phyloP scores from a whole-genome alignment of 176 grass and related monocot genomes.

The Ensete glaucum region DNA sequence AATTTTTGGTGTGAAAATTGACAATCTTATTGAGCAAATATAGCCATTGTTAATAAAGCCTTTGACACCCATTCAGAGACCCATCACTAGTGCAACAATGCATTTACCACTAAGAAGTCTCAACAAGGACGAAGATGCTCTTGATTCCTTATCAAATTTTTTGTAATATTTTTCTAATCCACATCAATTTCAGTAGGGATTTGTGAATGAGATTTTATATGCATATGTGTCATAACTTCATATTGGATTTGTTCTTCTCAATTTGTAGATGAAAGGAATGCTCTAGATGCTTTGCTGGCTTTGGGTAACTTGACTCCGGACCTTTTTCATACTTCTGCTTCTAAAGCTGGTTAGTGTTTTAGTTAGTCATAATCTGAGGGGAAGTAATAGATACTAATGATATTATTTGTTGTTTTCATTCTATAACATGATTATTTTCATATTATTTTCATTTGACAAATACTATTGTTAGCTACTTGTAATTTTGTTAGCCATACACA shows the following conservation, averaged over 20 bases:
- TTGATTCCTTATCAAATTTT: background rate
- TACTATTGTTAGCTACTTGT: background rate
- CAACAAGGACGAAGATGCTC: no score
- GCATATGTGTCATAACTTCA: background rate
- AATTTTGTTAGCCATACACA: background rate
- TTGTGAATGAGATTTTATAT: background rate
- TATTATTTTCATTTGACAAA: background rate
- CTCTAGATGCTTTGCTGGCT: conserved; percentile 44
- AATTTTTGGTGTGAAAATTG: no score
- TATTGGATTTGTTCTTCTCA: background rate
- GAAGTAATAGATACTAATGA: background rate
- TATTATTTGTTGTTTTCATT: background rate
- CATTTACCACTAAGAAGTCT: no score
- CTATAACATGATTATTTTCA: background rate
- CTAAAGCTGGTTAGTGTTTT: conserved; percentile 34
- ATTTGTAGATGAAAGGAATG: conserved; percentile 44
- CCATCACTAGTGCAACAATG: no score
- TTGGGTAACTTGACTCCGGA: conserved; percentile 36
- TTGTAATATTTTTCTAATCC: background rate
- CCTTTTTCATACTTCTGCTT: conserved; percentile 15
- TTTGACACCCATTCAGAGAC: background rate
- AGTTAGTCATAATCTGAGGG: background rate
- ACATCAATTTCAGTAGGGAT: background rate
- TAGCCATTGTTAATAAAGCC: background rate
- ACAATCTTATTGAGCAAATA: no score